Percentiles rank a stretch among this genome's conserved stretches.
Evolutionary conservation across 108 stramenopile species (phyloP).

Genomic region (Pseudonitzschia delicatissima): DNA sequence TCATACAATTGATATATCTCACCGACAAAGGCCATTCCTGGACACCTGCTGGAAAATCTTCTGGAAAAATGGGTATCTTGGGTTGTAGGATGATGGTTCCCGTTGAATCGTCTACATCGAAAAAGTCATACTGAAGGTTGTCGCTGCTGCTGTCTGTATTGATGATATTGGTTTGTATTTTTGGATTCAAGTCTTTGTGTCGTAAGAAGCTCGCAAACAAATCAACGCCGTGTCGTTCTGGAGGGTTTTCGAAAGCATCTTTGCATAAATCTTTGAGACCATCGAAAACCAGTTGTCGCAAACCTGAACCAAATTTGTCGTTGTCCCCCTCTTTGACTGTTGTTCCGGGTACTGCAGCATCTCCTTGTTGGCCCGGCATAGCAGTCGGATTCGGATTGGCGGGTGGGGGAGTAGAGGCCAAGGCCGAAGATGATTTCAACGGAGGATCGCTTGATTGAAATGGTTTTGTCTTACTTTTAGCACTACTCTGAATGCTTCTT

Average conservation of each 20-base stretch:
- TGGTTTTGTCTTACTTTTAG: no score
- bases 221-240: constrained; percentile 2
- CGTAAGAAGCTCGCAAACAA: constrained; percentile 13
- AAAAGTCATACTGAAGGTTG: constrained; percentile 45
- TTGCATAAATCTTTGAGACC: constrained; percentile 3
- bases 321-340: not conserved
- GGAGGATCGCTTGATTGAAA: no score
- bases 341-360: not conserved
- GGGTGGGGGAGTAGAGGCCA: not conserved
- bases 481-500: no score
- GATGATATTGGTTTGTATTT: not conserved
- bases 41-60: constrained; percentile 48
- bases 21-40: constrained; percentile 42
- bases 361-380: not conserved
- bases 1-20: no score
- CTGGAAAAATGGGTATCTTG: constrained; percentile 59
- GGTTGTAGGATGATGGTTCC: constrained; percentile 47
- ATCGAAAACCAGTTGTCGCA: constrained; percentile 12
- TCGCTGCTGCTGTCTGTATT: not conserved
- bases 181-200: constrained; percentile 7
- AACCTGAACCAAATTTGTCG: not conserved
- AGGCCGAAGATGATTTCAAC: not conserved
- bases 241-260: not conserved
- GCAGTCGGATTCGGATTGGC: not conserved
- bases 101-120: constrained; percentile 35